Conservation (phyloP, 2,329 filamentous ascomycete genomes). For the Phoma sp. region DNA sequence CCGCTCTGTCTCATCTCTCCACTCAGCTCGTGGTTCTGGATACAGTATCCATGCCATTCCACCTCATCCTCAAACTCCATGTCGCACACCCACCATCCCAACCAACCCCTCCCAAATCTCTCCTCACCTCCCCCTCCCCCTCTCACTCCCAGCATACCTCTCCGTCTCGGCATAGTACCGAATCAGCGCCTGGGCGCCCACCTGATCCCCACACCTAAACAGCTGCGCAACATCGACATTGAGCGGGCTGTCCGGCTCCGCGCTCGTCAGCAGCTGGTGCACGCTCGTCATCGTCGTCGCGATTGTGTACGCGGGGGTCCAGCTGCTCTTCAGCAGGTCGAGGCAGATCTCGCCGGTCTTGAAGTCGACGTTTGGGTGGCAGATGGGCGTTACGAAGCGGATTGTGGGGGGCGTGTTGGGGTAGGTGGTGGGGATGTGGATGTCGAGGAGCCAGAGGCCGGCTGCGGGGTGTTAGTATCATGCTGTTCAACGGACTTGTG, state of each 20-base stretch:
- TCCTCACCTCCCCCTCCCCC: conserved; percentile 3
- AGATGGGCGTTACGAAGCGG: conserved; percentile 69
- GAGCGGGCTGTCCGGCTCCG: conserved; percentile 76
- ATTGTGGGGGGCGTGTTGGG: conserved; percentile 79
- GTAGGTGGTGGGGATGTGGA: conserved; percentile 78
- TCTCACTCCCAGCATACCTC: conserved; percentile 44
- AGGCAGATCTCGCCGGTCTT: conserved; percentile 90
- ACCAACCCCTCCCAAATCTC: not conserved
- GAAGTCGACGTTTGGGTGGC: conserved; percentile 51
- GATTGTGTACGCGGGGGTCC: conserved; percentile 87
- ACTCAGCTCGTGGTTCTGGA: too few species aligned
- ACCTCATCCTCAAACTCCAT: too few species aligned
- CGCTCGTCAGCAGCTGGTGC: conserved; percentile 70
- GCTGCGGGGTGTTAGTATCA: conserved; percentile 45
- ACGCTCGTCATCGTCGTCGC: conserved; percentile 75
- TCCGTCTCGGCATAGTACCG: conserved; percentile 71
- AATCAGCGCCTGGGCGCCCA: conserved; percentile 73
- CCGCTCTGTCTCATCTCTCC: not conserved
- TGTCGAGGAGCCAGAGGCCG: conserved; percentile 83
- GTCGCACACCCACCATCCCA: not conserved
- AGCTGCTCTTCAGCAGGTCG: conserved; percentile 77
- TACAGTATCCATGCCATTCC: too few species aligned
- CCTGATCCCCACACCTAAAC: conserved; percentile 68
- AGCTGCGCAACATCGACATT: conserved; percentile 80
- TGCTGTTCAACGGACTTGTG: not conserved